Conservation (phyloP, 352 stramenopile genomes). For the Pythium brachiatum region DNA sequence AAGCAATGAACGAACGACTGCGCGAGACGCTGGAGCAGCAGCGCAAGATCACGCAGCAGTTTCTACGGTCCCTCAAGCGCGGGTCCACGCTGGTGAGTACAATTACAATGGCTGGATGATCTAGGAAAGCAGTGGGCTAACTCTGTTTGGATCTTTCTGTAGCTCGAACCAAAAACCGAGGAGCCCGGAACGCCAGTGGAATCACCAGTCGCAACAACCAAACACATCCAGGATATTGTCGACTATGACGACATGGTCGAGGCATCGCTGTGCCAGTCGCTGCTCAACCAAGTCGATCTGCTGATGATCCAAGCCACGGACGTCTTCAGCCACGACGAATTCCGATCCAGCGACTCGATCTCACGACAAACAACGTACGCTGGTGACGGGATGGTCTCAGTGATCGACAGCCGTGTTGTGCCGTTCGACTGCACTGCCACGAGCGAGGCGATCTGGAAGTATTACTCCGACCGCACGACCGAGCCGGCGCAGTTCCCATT, state of each 20-base stretch:
- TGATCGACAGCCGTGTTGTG: conserved; percentile 5
- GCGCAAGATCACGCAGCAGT: conserved; percentile 8
- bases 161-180: neutral
- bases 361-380: neutral
- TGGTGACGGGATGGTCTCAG: neutral
- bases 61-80: conserved; percentile 8
- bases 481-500: neutral
- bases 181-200: neutral
- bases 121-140: neutral
- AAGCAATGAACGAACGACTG: conserved; percentile 6
- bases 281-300: conserved; percentile 2
- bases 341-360: neutral
- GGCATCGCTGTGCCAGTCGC: neutral
- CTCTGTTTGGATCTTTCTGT: neutral
- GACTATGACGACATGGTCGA: conserved; percentile 14
- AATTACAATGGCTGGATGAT: neutral
- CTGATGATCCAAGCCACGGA: conserved; percentile 3
- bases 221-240: conserved; percentile 6
- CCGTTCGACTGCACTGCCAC: conserved; percentile 8
- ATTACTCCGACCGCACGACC: conserved; percentile 5
- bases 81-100: conserved; percentile 3
- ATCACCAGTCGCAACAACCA: neutral
- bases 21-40: conserved; percentile 4
- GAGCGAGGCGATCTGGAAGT: conserved; percentile 4
- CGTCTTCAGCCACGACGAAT: neutral